These are phyloP conservation scores for Sporothrix variecibatus DNA, from an alignment of 2,329 filamentous ascomycete species.

Conservation along the genomic window DNA sequence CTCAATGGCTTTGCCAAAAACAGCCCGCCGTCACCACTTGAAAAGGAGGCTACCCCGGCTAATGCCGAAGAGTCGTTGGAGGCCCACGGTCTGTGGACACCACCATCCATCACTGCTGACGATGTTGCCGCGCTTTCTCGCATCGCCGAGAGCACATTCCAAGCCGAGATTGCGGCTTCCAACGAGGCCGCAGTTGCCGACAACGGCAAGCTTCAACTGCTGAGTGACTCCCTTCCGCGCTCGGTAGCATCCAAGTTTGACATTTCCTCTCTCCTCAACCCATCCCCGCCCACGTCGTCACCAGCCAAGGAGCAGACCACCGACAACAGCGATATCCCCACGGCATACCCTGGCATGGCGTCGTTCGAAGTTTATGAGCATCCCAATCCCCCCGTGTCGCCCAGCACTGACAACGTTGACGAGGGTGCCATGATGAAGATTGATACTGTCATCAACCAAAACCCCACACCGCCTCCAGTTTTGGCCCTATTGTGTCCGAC, in stretches of 20 bases:
- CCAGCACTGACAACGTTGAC: neutral
- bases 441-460: neutral
- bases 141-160: neutral
- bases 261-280: slow-evolving; percentile 32
- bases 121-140: neutral
- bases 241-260: slow-evolving; percentile 23
- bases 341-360: neutral
- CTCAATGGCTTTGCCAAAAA: neutral
- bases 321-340: neutral
- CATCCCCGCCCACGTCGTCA: slow-evolving; percentile 21
- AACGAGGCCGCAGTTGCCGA: neutral
- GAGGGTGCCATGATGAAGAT: neutral
- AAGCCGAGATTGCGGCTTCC: neutral
- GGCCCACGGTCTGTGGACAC: neutral
- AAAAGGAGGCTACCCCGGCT: neutral
- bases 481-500: neutral
- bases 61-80: neutral
- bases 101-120: neutral
- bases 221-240: neutral
- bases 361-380: neutral
- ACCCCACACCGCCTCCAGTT: neutral
- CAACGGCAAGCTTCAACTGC: neutral
- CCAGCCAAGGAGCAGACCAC: neutral
- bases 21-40: neutral
- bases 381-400: neutral